A percentile compares a stretch with the other conserved stretches of the same genome.
phyloP scores from a whole-genome alignment of 768 basidiomycete species.

The Tulasnella calospora region DNA sequence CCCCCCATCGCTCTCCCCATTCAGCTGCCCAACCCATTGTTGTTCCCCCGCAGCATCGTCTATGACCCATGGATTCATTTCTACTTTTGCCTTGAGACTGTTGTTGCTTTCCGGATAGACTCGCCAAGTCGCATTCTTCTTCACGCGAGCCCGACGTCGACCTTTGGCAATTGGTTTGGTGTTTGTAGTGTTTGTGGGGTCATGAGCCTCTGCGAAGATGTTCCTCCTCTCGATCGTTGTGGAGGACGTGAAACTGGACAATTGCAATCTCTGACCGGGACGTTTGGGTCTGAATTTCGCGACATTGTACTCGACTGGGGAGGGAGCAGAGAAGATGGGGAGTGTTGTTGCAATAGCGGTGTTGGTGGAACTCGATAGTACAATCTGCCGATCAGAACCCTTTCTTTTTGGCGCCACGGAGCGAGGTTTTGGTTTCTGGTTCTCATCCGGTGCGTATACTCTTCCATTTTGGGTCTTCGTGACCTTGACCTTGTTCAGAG shows the following conservation, averaged over 20 bases:
- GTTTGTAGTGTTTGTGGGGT: background rate
- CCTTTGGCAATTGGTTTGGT: background rate
- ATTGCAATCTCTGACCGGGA: background rate
- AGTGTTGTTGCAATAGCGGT: background rate
- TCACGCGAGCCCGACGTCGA: background rate
- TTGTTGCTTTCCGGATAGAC: background rate
- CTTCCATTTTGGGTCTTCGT: background rate
- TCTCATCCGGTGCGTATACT: background rate
- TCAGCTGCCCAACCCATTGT: background rate
- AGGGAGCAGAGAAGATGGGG: background rate
- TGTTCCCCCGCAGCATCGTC: background rate
- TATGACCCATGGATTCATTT: background rate
- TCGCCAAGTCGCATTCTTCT: background rate
- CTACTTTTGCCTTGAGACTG: background rate
- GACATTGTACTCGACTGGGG: background rate
- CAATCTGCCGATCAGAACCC: background rate
- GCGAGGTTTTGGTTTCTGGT: background rate
- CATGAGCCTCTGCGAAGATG: background rate
- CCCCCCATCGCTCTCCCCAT: background rate
- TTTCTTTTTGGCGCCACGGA: background rate
- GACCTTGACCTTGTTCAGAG: background rate
- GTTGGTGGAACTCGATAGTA: background rate
- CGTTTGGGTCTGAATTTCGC: background rate
- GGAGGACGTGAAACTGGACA: background rate
- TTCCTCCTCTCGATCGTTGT: background rate